Conservation (phyloP, 176 grass and related monocot species). For the Calamus simplicifolius region DNA sequence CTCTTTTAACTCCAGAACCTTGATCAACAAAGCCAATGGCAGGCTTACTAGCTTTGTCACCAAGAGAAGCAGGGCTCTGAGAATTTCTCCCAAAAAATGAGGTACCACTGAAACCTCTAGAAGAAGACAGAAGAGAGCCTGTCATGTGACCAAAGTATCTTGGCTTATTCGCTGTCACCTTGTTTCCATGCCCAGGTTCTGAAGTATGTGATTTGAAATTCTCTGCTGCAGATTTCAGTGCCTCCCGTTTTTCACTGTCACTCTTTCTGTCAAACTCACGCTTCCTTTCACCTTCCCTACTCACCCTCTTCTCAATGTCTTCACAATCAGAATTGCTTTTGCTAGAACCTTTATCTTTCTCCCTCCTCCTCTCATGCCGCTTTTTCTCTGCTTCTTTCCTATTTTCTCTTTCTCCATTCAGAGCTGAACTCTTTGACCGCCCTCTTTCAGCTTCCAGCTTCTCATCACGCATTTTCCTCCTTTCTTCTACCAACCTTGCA, state of each 20-base stretch:
- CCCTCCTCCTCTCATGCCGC: slow-evolving; percentile 63
- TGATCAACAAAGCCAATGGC: slow-evolving; percentile 1
- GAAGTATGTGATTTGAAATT: neutral
- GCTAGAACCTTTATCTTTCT: slow-evolving; percentile 73
- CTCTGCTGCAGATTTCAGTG: neutral
- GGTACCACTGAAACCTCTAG: slow-evolving; percentile 3
- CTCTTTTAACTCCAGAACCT: slow-evolving; percentile 3
- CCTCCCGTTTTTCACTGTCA: slow-evolving; percentile 5
- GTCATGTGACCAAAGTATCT: slow-evolving; percentile 17
- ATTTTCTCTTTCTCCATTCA: slow-evolving; percentile 65
- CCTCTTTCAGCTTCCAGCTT: slow-evolving; percentile 65
- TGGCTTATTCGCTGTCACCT: slow-evolving; percentile 1
- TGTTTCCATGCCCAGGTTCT: slow-evolving; percentile 4
- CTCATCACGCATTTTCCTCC: slow-evolving; percentile 80
- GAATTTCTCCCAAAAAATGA: slow-evolving; percentile 12
- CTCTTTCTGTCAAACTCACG: slow-evolving; percentile 13
- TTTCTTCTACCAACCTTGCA: slow-evolving; percentile 80
- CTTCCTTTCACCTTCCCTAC: slow-evolving; percentile 15
- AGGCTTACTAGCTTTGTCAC: slow-evolving; percentile 8
- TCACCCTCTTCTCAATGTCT: slow-evolving; percentile 19
- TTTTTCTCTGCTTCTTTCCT: slow-evolving; percentile 51
- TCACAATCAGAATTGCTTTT: slow-evolving; percentile 90
- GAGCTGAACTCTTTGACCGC: slow-evolving; percentile 44
- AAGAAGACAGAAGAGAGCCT: slow-evolving; percentile 5
- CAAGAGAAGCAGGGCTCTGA: neutral